Evolutionary conservation across 495 filamentous ascomycete species (phyloP).

Genomic region (Tuber aestivum): DNA sequence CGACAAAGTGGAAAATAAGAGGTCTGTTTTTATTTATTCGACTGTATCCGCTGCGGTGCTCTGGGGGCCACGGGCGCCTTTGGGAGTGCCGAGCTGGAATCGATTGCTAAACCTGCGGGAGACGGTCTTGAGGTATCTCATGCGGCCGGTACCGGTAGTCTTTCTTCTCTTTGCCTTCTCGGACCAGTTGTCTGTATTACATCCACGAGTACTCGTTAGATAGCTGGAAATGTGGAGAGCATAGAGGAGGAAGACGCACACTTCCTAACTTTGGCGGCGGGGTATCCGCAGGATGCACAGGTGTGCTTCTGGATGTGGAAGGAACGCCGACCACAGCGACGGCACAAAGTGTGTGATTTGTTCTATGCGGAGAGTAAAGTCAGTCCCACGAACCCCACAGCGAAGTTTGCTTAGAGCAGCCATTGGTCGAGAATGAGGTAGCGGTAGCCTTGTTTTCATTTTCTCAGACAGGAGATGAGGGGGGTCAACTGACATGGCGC

Average conservation of each 20-base stretch:
- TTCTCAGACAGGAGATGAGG: background rate
- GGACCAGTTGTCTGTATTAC: slow-evolving; percentile 83
- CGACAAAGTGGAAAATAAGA: slow-evolving; percentile 14
- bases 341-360: slow-evolving; percentile 98
- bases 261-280: slow-evolving; percentile 90
- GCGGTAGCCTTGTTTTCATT: slow-evolving; percentile 45
- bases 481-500: slow-evolving; percentile 39
- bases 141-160: slow-evolving; percentile 92
- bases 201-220: slow-evolving; percentile 20
- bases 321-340: slow-evolving; percentile 95
- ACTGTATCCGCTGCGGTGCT: slow-evolving; percentile 34
- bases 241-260: slow-evolving; percentile 62
- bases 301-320: slow-evolving; percentile 99
- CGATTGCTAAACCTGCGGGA: slow-evolving; percentile 90
- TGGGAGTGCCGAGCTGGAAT: slow-evolving; percentile 84
- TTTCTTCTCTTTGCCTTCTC: slow-evolving; percentile 99
- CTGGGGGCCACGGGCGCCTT: slow-evolving; percentile 66
- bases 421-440: background rate
- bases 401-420: background rate
- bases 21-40: slow-evolving; percentile 37
- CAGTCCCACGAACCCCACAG: slow-evolving; percentile 64
- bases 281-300: slow-evolving; percentile 96
- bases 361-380: slow-evolving; percentile 97
- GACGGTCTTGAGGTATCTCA: slow-evolving; percentile 83
- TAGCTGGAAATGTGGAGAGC: background rate